Evolutionary conservation across 192 early-diverging fungal species (phyloP).

Genomic region (Backusella mclennaniae): DNA sequence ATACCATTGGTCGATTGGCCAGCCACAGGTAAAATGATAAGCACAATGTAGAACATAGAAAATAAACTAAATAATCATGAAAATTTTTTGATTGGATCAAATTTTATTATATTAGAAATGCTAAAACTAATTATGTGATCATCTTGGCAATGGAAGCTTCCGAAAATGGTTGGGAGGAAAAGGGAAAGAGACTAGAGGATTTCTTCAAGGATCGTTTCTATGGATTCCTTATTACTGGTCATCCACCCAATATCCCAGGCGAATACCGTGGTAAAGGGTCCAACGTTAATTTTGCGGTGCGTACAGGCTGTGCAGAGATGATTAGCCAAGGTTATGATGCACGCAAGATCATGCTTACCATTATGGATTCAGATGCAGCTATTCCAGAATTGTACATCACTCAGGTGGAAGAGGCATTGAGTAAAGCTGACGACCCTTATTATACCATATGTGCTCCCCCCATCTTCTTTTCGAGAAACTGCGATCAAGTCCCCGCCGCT

Average conservation of each 20-base stretch:
- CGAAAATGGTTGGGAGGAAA: constrained; percentile 51
- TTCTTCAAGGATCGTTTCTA: constrained; percentile 58
- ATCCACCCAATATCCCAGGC: constrained; percentile 67
- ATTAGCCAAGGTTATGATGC: constrained; percentile 29
- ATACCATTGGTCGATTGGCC: constrained; percentile 68
- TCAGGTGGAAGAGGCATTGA: constrained; percentile 39
- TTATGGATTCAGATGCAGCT: constrained; percentile 68
- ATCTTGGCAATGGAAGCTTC: constrained; percentile 74
- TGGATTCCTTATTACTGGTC: constrained; percentile 66
- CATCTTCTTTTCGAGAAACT: constrained; percentile 59
- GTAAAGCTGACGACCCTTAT: constrained; percentile 42
- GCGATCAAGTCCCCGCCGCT: constrained; percentile 64
- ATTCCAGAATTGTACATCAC: constrained; percentile 71
- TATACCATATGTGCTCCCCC: constrained; percentile 40
- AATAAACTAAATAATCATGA: background rate
- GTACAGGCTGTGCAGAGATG: constrained; percentile 28
- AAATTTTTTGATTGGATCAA: background rate
- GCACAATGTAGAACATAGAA: constrained; percentile 12
- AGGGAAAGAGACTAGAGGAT: constrained; percentile 51
- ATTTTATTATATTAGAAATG: constrained; percentile 31
- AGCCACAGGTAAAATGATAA: constrained; percentile 54
- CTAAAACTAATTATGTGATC: constrained; percentile 45
- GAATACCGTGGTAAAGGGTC: constrained; percentile 78
- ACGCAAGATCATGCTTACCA: constrained; percentile 66
- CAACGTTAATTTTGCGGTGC: constrained; percentile 69